Evolutionary conservation across 305 asterid genomes (phyloP), one percentile per base, ranked within the genome.

Genomic region (Fraxinus sp.): DNA sequence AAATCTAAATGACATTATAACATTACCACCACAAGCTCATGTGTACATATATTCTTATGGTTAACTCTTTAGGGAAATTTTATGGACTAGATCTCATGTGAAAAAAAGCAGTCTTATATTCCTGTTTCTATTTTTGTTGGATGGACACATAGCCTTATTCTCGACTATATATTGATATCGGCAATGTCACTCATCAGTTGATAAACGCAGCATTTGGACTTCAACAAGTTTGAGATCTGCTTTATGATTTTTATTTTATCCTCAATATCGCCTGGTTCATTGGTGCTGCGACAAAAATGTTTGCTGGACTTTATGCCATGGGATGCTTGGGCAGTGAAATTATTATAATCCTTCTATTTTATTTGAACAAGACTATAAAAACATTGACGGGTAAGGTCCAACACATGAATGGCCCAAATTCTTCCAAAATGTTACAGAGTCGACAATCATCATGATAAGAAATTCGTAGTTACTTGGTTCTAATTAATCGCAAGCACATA

Each of bases 1-100:
- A 81, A 84, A 79, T 87, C 87, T 84, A 78, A 66, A 81, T 80
- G 88, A 79, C 81, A 81, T 59, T 81, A 57, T 52, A 68, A 41
- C 41, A 11, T 46, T 46, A 46, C 83, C 84, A n/a, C 78, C 79
- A 82, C 18, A 46, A 4, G 72, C 46, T 26, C 83, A 71, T 68
- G 71, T 83, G 77, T 71, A 57, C 80, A 62, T 80, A 77, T 77
- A 87, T 80, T 62, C 73, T 64, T 64, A 46, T 26, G 3, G 3
- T 64, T 6, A 18, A 59, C 70, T n/a, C 30, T 57, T 57, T 57
- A 13, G 24, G 70, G 30, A 59, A 59, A 20, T n/a, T 59, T 20
- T 6, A 22, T 16, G n/a, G 70, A 59, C 28, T 59, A 59, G 18
- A 59, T 59, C 70, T n/a, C 1, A 5, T 59, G 30, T 59, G 26